These are phyloP conservation scores for Lycium barbarum DNA, from an alignment of 257 asterid species.

Conservation along the genomic window DNA sequence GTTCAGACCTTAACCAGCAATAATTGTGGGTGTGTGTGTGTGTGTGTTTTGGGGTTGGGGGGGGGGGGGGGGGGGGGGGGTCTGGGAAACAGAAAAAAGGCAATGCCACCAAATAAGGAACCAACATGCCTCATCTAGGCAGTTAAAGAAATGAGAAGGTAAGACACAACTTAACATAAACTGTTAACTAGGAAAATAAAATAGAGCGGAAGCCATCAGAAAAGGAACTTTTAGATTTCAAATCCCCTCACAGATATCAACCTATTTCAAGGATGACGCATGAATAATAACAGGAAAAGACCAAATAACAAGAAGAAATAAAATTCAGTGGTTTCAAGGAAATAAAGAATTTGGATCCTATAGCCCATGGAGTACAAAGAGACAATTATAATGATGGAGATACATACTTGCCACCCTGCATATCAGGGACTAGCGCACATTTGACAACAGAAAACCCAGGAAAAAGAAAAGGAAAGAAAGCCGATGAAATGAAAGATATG, in stretches of 20 bases:
- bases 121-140: constrained; percentile 15
- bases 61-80: background rate
- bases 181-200: background rate
- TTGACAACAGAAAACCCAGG: constrained; percentile 3
- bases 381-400: background rate
- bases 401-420: background rate
- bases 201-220: background rate
- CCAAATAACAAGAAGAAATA: background rate
- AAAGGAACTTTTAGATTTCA: background rate
- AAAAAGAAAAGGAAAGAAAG: background rate
- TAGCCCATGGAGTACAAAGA: background rate
- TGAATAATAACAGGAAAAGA: background rate
- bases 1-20: background rate
- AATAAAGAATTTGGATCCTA: constrained; percentile 20
- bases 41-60: background rate
- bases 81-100: background rate
- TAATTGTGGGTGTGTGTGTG: too few species aligned
- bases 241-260: background rate
- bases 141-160: background rate
- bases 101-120: constrained; percentile 20
- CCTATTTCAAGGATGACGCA: constrained; percentile 25
- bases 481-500: constrained; percentile 5
- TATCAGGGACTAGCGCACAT: constrained; percentile 2
- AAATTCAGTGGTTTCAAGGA: background rate
- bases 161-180: background rate